Conservation (phyloP, 2,329 filamentous ascomycete species). For the Aspergillus ruber region DNA sequence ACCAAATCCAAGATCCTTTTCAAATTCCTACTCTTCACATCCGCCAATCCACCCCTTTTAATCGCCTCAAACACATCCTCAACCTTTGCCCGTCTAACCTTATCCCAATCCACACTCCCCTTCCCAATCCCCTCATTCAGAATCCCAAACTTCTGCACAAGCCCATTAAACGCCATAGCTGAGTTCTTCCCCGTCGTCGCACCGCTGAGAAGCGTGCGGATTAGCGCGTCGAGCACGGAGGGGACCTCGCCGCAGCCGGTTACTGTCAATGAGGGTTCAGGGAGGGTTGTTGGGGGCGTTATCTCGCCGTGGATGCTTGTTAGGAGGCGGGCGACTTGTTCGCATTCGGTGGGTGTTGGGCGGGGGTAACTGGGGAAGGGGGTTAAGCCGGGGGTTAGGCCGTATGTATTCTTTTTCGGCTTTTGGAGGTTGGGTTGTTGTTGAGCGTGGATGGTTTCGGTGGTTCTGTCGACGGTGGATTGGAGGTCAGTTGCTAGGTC, state of each 20-base stretch:
- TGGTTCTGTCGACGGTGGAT: slow-evolving; percentile 13
- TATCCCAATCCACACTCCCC: slow-evolving; percentile 70
- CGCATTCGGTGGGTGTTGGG: slow-evolving; percentile 63
- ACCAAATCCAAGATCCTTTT: slow-evolving; percentile 68
- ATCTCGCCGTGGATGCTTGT: slow-evolving; percentile 60
- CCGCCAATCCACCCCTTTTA: slow-evolving; percentile 62
- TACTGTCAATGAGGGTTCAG: slow-evolving; percentile 61
- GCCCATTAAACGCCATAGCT: slow-evolving; percentile 58
- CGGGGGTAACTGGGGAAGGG: slow-evolving; percentile 63
- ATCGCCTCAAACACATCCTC: slow-evolving; percentile 64
- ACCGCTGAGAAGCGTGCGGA: slow-evolving; percentile 57
- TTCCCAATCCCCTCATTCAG: slow-evolving; percentile 58
- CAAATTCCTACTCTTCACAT: slow-evolving; percentile 65
- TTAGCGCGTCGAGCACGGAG: slow-evolving; percentile 57
- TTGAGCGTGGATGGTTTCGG: slow-evolving; percentile 7
- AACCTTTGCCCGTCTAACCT: slow-evolving; percentile 54
- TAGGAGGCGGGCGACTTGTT: slow-evolving; percentile 61
- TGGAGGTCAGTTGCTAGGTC: slow-evolving; percentile 9
- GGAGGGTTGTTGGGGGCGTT: slow-evolving; percentile 59
- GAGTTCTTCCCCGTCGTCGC: slow-evolving; percentile 57
- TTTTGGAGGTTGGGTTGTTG: background rate
- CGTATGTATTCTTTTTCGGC: slow-evolving; percentile 37
- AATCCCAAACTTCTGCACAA: slow-evolving; percentile 60
- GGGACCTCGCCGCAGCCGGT: slow-evolving; percentile 65
- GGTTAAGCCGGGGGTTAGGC: slow-evolving; percentile 47